Conservation (phyloP, 225 moss, liverwort and hornwort genomes). For the Pleurozium schreberi region DNA sequence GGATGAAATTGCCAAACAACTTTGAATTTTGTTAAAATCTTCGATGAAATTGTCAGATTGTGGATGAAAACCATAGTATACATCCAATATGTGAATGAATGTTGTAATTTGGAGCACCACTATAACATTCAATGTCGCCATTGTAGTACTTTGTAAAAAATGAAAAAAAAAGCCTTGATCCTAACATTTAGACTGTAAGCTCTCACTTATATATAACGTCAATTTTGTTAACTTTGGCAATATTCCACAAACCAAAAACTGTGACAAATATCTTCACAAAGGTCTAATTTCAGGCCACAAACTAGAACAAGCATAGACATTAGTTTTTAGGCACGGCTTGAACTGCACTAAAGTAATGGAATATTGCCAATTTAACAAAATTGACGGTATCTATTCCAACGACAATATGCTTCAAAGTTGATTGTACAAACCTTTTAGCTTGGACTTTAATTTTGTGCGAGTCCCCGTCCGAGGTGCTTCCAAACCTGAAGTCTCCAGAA, state of each 20-base stretch:
- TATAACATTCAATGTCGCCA: no score
- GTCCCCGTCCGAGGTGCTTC: conserved; percentile 73
- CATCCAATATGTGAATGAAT: no score
- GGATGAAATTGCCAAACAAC: no score
- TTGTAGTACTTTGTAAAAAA: no score
- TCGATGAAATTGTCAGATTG: no score
- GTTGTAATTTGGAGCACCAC: no score
- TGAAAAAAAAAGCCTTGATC: no score
- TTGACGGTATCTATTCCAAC: not conserved
- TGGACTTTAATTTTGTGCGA: conserved; percentile 44
- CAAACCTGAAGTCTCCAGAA: conserved; percentile 50
- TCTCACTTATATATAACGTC: not conserved
- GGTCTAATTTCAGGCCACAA: not conserved
- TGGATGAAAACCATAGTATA: no score
- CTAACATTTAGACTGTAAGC: not conserved
- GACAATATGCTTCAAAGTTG: not conserved
- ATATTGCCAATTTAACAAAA: not conserved
- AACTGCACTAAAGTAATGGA: not conserved
- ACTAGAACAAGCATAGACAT: not conserved
- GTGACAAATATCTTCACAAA: not conserved
- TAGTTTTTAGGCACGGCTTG: not conserved
- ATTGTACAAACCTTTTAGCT: conserved; percentile 45
- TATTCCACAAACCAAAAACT: not conserved
- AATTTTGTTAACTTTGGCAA: not conserved
- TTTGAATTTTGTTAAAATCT: no score